Evolutionary conservation across 768 basidiomycete genomes (phyloP).

Genomic region (Ramaria sp.): DNA sequence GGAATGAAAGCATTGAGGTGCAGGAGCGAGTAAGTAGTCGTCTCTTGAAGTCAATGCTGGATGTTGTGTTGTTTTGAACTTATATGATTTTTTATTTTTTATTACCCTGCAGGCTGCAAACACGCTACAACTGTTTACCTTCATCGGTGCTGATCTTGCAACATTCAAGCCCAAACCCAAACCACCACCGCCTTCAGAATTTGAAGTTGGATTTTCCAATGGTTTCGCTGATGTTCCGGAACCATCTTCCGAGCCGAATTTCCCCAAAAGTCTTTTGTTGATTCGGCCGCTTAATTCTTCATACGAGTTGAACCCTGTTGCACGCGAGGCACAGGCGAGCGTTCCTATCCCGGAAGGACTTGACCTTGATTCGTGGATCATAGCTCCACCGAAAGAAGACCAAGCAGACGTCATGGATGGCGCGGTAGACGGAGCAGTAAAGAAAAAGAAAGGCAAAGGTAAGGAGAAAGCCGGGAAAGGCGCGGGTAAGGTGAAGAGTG

Average conservation of each 20-base stretch:
- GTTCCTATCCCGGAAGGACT: constrained; percentile 77
- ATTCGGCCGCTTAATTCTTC: constrained; percentile 66
- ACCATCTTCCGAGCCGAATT: constrained; percentile 39
- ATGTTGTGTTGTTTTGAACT: too few relatives aligned
- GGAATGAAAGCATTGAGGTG: constrained; percentile 69
- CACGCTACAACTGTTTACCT: constrained; percentile 58
- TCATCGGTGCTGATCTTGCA: constrained; percentile 64
- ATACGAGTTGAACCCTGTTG: constrained; percentile 83
- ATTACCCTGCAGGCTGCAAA: constrained; percentile 58
- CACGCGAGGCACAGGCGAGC: constrained; percentile 63
- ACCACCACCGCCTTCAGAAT: constrained; percentile 10
- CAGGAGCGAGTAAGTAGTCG: constrained; percentile 85
- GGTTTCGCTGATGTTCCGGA: constrained; percentile 27
- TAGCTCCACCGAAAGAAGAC: constrained; percentile 43
- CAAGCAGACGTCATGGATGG: constrained; percentile 34
- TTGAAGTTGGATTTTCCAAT: constrained; percentile 16
- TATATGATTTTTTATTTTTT: not conserved
- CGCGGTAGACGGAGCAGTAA: constrained; percentile 18
- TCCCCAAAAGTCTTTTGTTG: constrained; percentile 85
- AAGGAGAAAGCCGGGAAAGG: constrained; percentile 34
- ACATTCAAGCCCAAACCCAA: constrained; percentile 33
- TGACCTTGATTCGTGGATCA: constrained; percentile 79
- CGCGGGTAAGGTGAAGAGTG: constrained; percentile 9
- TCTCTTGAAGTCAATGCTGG: too few relatives aligned
- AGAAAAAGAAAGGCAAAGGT: constrained; percentile 17